These are phyloP conservation scores for Ophiocordyceps camponoti-saundersi DNA, from an alignment of 2,329 filamentous ascomycete species.

Conservation along the genomic window DNA sequence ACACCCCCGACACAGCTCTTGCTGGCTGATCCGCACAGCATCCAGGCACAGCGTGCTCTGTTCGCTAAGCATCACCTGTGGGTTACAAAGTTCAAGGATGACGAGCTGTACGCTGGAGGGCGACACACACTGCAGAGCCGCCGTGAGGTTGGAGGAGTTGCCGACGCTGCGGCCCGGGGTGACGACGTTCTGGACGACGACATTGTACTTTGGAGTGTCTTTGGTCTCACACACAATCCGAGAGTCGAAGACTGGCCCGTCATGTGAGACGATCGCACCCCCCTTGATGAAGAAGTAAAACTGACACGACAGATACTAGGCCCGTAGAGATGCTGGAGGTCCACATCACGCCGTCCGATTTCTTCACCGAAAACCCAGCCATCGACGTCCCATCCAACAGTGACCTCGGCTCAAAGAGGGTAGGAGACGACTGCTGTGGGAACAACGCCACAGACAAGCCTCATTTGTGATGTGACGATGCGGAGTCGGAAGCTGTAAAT, in stretches of 20 bases:
- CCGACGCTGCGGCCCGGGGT: constrained; percentile 18
- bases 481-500: no score
- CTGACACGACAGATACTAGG: constrained; percentile 13
- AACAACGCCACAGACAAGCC: not conserved
- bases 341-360: constrained; percentile 26
- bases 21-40: constrained; percentile 21
- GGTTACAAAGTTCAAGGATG: constrained; percentile 27
- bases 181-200: constrained; percentile 32
- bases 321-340: constrained; percentile 35
- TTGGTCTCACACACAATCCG: constrained; percentile 48
- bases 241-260: constrained; percentile 52
- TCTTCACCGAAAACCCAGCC: constrained; percentile 29
- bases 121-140: constrained; percentile 27
- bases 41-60: constrained; percentile 20
- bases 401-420: constrained; percentile 6
- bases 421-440: not conserved
- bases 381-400: constrained; percentile 25
- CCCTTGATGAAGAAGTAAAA: not conserved
- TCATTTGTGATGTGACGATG: not conserved
- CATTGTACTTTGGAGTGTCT: constrained; percentile 39
- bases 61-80: constrained; percentile 27
- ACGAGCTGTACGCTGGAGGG: constrained; percentile 26
- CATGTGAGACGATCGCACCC: constrained; percentile 26
- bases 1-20: constrained; percentile 20
- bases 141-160: constrained; percentile 15